These are phyloP conservation scores for Hypseocharis bilobata DNA, from an alignment of 441 rosid species.

Conservation along the genomic window DNA sequence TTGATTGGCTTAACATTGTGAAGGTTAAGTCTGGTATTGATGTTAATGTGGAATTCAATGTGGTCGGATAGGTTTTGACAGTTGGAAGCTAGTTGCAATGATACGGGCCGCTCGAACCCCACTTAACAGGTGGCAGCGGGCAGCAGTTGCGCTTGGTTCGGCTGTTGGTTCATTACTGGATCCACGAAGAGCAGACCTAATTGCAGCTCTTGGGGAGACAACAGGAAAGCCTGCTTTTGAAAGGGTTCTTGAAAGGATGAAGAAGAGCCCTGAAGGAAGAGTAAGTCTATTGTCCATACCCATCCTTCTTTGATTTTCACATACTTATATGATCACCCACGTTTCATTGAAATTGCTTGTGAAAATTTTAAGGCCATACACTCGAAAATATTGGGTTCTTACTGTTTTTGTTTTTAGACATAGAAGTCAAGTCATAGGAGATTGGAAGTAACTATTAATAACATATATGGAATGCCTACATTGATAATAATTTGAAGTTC, in stretches of 20 bases:
- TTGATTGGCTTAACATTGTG: background rate
- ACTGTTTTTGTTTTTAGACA: no score
- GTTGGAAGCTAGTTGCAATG: conserved; percentile 19
- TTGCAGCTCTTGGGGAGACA: conserved; percentile 84
- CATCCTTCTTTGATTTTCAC: background rate
- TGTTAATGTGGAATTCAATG: background rate
- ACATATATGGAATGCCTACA: no score
- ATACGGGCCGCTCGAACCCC: conserved; percentile 42
- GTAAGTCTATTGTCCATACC: conserved; percentile 30
- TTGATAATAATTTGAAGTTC: no score
- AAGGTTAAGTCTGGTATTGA: background rate
- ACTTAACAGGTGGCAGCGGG: conserved; percentile 79
- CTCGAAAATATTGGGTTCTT: no score
- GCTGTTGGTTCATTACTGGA: conserved; percentile 71
- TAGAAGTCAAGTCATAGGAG: no score
- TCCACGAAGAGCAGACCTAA: conserved; percentile 79
- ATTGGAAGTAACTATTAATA: no score
- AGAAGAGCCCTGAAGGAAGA: conserved; percentile 64
- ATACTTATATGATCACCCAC: no score
- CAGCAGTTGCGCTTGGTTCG: conserved; percentile 79
- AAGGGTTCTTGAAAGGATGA: conserved; percentile 71
- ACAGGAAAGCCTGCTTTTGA: conserved; percentile 83
- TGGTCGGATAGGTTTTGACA: background rate
- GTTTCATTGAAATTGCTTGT: no score
- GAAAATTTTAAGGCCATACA: no score